Evolutionary conservation across 805 yeast genomes (phyloP).

Genomic region (Maudiozyma bulderi): DNA sequence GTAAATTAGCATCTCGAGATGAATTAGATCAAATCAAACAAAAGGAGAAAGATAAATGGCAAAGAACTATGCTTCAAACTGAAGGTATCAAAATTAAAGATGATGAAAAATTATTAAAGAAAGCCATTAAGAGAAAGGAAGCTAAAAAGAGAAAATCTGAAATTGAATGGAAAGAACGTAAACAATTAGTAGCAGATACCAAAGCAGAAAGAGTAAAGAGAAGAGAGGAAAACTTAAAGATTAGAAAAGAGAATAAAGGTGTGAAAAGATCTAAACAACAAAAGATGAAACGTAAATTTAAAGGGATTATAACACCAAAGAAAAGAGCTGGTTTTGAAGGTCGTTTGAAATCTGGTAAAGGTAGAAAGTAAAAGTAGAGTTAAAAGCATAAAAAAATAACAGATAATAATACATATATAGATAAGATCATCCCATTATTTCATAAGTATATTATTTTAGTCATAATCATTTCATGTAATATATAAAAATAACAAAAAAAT

Average conservation of each 20-base stretch:
- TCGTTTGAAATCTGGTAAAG: constrained; percentile 29
- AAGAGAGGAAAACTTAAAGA: constrained; percentile 83
- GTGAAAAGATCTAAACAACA: constrained; percentile 65
- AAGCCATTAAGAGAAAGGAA: constrained; percentile 77
- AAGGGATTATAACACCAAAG: constrained; percentile 41
- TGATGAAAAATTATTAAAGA: constrained; percentile 78
- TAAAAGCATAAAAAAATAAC: background rate
- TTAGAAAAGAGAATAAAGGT: constrained; percentile 79
- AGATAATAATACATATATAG: background rate
- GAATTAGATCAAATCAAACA: constrained; percentile 49
- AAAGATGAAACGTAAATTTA: constrained; percentile 55
- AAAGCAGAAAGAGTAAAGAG: constrained; percentile 70
- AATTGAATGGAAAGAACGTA: constrained; percentile 86
- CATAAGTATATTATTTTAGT: background rate
- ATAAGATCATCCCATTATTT: background rate
- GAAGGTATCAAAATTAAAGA: constrained; percentile 85
- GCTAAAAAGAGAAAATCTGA: constrained; percentile 78
- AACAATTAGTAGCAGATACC: constrained; percentile 65
- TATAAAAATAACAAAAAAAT: background rate
- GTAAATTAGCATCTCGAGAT: constrained; percentile 48
- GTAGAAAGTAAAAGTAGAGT: background rate
- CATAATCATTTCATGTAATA: background rate
- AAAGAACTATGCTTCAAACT: constrained; percentile 68
- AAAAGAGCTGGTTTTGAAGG: constrained; percentile 92
- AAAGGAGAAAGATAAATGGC: constrained; percentile 77